Conservation (phyloP, 805 yeast species). For the Monosporozyma aquatica region DNA sequence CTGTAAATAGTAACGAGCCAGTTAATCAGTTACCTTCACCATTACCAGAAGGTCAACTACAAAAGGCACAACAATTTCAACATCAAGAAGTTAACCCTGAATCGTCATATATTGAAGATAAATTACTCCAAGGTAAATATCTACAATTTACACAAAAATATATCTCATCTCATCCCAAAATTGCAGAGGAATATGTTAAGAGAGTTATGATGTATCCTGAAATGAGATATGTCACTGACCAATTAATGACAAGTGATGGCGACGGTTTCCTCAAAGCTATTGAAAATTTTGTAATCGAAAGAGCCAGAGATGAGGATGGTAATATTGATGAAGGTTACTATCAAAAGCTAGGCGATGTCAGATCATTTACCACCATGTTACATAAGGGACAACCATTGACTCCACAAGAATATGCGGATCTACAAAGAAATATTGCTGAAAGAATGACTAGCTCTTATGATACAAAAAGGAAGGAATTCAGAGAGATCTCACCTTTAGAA, state of each 20-base stretch:
- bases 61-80: slow-evolving; percentile 2
- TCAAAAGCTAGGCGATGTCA: slow-evolving; percentile 17
- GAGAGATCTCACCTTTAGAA: slow-evolving; percentile 22
- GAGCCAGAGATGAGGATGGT: slow-evolving; percentile 6
- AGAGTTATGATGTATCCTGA: slow-evolving; percentile 34
- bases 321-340: slow-evolving; percentile 5
- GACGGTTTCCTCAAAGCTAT: slow-evolving; percentile 67
- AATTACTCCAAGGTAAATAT: slow-evolving; percentile 18
- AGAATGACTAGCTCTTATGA: slow-evolving; percentile 27
- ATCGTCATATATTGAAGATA: slow-evolving; percentile 7
- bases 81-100: not conserved
- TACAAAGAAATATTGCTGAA: slow-evolving; percentile 27
- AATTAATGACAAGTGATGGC: slow-evolving; percentile 63
- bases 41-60: not conserved
- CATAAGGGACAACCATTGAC: slow-evolving; percentile 27
- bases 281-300: slow-evolving; percentile 59
- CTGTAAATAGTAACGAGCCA: not conserved
- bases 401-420: slow-evolving; percentile 24
- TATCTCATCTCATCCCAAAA: slow-evolving; percentile 28
- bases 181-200: slow-evolving; percentile 28
- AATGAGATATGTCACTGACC: slow-evolving; percentile 63
- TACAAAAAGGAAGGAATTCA: slow-evolving; percentile 20
- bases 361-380: slow-evolving; percentile 22
- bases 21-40: not conserved
- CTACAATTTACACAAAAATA: slow-evolving; percentile 25